Base-by-base conservation (phyloP, 2,329 filamentous ascomycete genomes). In the Penicillium sp. region DNA sequence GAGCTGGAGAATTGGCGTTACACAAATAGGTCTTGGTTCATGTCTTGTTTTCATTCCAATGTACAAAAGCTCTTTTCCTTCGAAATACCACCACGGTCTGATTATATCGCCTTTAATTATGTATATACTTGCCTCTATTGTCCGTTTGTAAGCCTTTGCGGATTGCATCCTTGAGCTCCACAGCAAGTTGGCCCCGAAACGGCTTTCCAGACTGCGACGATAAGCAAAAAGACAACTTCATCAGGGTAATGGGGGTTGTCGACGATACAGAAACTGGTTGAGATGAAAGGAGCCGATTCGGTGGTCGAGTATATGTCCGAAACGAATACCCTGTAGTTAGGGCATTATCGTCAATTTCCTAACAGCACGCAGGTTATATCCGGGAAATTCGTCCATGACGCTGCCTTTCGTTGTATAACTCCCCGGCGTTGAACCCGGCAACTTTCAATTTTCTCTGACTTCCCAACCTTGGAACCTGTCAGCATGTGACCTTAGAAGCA, bases 231-330 rank as follows among this genome's bases (percentile, higher is more conserved):
- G 2, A 61, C 55, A 9, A 52, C 51, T 38, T 61, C 59, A 37
- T 56, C 56, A 1, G 53, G 39, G 24, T 60, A 57, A 34, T 49
- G 40, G 3, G 3, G 51, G 37, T 18, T 56, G 47, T 29, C 54
- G 55, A 26, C 61, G 32, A 60, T 42, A 20, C 59, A 61, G 3
- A 65, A n/a, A 9, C 59, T 63, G 1, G 53, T 31, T 7, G 57
- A 63, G 9, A 65, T 47, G 7, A 57, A 73, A 2, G 69, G 63
- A 1, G 74, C 68, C 3, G 70, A 70, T 59, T 80, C 78, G n/a
- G 76, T 73, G 44, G 81, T 74, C n/a, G 72, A 69, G 66, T 81
- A 80, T 50, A 81, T 77, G 61, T 81, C 78, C 78, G 51, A 80
- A 81, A 26, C 78, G 74, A 53, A 81, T 76, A 7, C 78, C 78